Evolutionary conservation across 768 basidiomycete genomes (phyloP), one percentile per base, ranked within the genome.

Genomic region (Agrocybe praecox): DNA sequence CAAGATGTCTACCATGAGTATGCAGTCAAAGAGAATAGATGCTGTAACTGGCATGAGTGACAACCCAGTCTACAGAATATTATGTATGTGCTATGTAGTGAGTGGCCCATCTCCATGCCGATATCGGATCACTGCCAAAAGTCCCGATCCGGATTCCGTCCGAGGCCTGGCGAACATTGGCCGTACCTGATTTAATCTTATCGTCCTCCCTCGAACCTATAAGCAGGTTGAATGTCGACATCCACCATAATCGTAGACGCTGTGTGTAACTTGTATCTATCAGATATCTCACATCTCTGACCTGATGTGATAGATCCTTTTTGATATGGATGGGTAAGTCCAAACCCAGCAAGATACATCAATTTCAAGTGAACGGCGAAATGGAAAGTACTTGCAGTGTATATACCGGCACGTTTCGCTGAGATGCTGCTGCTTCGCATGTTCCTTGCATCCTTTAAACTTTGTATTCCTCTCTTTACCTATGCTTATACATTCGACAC

Each of bases 291-390:
- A 11, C 3, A 5, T 22, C 24, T 19, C 18, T 29, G 43, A 26
- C 42, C 33, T 46, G 43, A 23, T 32, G 5, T 59, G 58, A 59
- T 59, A 88, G 87, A 78, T 88, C 60, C 74, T 88, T 45, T 88
- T 88, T 64, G 87, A 88, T 69, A 81, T 88, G 77, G 87, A 88
- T 65, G 87, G 87, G 87, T 87, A 65, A 64, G 74, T 65, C 19
- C n/a, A 29, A 29, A 29, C 5, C 26, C 26, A n/a, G n/a, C n/a
- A n/a, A n/a, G n/a, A n/a, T n/a, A n/a, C n/a, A 29, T 29, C 26
- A 29, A 9, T 29, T 29, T 29, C 26, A 29, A n/a, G n/a, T 29
- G 26, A 9, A 29, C 26, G 9, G 26, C 26, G 26, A 29, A 29
- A 29, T 29, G 26, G 26, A 29, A 29, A 29, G 9, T 29, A 9